These are phyloP conservation scores for Pythium rishiriense DNA, from an alignment of 352 stramenopile genomes.

Conservation along the genomic window DNA sequence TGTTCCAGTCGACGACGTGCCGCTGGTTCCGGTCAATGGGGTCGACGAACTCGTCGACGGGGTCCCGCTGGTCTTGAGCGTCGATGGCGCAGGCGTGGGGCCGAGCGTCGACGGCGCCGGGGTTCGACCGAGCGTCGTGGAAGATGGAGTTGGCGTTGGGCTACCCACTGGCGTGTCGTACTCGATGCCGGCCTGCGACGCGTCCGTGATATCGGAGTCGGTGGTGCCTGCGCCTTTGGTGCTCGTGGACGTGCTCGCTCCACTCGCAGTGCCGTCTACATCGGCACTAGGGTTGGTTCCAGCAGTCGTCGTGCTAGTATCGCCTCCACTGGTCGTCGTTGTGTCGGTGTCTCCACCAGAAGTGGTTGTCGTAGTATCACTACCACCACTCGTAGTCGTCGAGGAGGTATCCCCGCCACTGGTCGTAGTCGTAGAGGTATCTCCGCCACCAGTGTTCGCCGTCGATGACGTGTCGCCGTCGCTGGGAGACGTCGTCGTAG, in stretches of 20 bases:
- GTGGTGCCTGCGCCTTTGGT: no score
- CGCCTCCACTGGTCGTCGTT: no score
- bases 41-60: not conserved
- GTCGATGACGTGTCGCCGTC: no score
- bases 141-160: not conserved
- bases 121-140: conserved; percentile 2
- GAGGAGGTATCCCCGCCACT: no score
- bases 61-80: not conserved
- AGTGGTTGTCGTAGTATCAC: no score
- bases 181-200: not conserved
- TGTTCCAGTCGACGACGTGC: not conserved
- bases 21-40: not conserved
- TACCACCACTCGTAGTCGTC: no score
- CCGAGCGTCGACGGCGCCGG: conserved; percentile 5
- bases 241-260: no score
- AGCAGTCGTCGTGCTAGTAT: not conserved
- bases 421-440: no score
- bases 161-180: not conserved
- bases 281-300: not conserved
- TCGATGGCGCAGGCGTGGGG: not conserved
- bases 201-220: not conserved
- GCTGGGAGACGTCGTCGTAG: no score
- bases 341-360: no score
- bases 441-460: no score
- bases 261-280: not conserved